Conservation (phyloP, 2,329 filamentous ascomycete species). For the Lojkania enalia region DNA sequence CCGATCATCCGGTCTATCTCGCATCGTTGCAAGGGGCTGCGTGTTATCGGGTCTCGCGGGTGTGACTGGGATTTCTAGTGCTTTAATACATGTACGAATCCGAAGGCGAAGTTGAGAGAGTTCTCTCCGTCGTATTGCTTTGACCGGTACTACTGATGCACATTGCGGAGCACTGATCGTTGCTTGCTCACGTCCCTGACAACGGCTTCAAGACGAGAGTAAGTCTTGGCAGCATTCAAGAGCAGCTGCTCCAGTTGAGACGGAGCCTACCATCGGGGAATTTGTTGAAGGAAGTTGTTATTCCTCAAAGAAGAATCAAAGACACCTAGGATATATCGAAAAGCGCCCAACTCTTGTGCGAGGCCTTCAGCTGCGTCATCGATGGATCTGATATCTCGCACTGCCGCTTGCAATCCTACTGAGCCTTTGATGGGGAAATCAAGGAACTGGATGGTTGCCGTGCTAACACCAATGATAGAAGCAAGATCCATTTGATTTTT, state of each 20-base stretch:
- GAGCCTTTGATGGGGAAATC: not conserved
- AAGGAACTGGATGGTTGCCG: not conserved
- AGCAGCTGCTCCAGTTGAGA: not conserved
- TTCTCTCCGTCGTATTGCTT: not conserved
- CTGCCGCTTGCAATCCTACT: not conserved
- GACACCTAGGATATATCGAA: not conserved
- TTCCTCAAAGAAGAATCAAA: not conserved
- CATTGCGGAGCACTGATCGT: not conserved
- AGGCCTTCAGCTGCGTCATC: not conserved
- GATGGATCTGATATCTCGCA: not conserved
- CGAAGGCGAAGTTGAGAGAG: not conserved
- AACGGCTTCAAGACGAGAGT: not conserved
- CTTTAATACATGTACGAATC: not conserved
- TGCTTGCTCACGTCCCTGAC: not conserved
- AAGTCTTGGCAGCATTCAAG: not conserved
- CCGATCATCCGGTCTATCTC: not conserved
- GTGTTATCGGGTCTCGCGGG: not conserved
- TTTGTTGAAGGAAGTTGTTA: not conserved
- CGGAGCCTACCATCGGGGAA: not conserved
- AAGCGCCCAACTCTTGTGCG: not conserved
- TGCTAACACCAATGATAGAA: not conserved
- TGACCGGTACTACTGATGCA: not conserved
- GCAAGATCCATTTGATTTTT: no score
- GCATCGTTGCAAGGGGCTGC: not conserved
- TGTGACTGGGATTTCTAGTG: not conserved